Evolutionary conservation across 2,329 filamentous ascomycete genomes (phyloP).

Genomic region (Aspergillus felis): DNA sequence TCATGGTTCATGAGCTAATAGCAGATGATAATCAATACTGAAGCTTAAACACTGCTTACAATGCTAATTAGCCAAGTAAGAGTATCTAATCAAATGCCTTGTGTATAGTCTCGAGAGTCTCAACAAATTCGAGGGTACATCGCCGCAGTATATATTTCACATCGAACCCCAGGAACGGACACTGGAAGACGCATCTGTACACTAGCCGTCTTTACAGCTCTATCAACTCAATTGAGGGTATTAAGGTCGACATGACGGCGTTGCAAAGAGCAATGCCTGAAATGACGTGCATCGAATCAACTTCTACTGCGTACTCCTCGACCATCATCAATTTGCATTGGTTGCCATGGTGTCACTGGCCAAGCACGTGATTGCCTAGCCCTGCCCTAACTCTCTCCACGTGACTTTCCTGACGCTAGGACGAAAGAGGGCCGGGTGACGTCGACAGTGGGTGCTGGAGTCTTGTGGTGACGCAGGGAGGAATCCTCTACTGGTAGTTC

Average conservation of each 20-base stretch:
- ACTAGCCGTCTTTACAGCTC: not conserved
- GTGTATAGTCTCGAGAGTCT: not conserved
- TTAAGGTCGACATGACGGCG: no score
- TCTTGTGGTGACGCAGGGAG: not conserved
- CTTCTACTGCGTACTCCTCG: no score
- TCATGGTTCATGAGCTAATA: not conserved
- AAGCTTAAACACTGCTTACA: not conserved
- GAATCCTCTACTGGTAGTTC: not conserved
- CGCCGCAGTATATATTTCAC: not conserved
- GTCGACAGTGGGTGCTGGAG: not conserved
- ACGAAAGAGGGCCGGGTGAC: not conserved
- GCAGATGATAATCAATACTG: not conserved
- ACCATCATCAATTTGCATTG: no score
- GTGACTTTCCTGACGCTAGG: not conserved
- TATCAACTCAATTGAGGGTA: no score
- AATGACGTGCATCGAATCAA: no score
- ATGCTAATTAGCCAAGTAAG: not conserved
- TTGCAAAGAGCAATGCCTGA: no score
- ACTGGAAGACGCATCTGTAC: no score
- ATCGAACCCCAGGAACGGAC: no score
- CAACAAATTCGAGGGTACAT: no score
- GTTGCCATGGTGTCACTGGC: not conserved
- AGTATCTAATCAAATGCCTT: not conserved
- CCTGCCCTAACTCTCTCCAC: not conserved
- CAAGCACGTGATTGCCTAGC: not conserved